Conservation (phyloP, 1,139 yeast genomes). For the Sugiyamaella novakii region DNA sequence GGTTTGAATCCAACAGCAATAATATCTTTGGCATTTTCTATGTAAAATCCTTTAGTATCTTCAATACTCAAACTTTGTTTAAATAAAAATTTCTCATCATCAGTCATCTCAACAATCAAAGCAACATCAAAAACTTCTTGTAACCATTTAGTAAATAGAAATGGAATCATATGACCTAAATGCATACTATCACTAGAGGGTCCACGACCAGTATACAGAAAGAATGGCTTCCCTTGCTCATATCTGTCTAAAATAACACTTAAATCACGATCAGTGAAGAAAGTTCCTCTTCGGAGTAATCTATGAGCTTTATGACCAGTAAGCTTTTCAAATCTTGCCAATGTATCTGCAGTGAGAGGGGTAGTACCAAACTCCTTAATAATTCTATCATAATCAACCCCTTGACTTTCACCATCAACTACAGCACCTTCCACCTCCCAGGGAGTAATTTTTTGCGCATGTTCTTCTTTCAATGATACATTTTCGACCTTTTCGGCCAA, state of each 20-base stretch:
- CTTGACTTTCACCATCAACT: constrained; percentile 86
- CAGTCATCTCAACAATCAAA: constrained; percentile 92
- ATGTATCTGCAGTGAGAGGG: constrained; percentile 66
- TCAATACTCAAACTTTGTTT: constrained; percentile 86
- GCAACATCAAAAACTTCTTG: constrained; percentile 98
- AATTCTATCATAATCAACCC: constrained; percentile 87
- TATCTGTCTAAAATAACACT: constrained; percentile 76
- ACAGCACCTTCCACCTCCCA: constrained; percentile 99
- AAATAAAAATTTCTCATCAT: constrained; percentile 95
- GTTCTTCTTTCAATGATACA: constrained; percentile 10
- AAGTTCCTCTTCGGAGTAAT: constrained; percentile 85
- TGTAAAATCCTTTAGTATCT: constrained; percentile 79
- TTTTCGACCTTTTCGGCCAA: constrained; percentile 11
- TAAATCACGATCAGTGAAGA: constrained; percentile 92
- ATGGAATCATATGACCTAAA: constrained; percentile 96
- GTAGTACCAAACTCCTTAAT: constrained; percentile 87
- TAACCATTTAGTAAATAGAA: constrained; percentile 93
- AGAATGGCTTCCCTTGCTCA: constrained; percentile 94
- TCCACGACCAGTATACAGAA: constrained; percentile 96
- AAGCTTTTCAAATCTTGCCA: constrained; percentile 71
- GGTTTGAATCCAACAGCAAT: constrained; percentile 94
- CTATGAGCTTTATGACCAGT: constrained; percentile 96
- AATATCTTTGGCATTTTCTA: constrained; percentile 82
- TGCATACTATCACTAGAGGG: constrained; percentile 96
- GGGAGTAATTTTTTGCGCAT: constrained; percentile 73